Percentiles rank a stretch among this genome's conserved stretches.
Evolutionary conservation across 2,329 filamentous ascomycete genomes (phyloP).

Genomic region (Aspergillus spinulosporus): DNA sequence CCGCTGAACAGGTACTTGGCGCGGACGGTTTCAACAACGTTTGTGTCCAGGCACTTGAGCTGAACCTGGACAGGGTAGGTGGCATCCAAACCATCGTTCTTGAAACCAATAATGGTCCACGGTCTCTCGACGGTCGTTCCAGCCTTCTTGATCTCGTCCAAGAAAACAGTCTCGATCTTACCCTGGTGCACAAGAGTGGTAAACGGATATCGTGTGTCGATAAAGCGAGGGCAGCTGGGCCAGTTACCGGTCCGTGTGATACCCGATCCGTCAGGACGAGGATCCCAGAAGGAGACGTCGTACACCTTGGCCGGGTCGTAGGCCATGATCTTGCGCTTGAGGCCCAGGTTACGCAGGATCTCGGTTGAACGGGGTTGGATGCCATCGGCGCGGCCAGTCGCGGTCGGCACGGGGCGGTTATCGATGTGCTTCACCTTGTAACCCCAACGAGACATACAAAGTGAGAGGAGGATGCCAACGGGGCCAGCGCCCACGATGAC

Average conservation of each 20-base stretch:
- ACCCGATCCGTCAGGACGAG: conserved; percentile 51
- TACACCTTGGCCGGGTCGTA: conserved; percentile 83
- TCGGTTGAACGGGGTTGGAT: conserved; percentile 89
- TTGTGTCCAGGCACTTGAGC: conserved; percentile 74
- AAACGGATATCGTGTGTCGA: conserved; percentile 65
- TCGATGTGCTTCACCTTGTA: conserved; percentile 96
- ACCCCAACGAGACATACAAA: conserved; percentile 85
- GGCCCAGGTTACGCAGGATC: conserved; percentile 81
- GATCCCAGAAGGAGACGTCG: conserved; percentile 68
- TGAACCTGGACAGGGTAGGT: conserved; percentile 79
- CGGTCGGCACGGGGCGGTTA: conserved; percentile 80
- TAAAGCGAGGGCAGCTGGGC: conserved; percentile 85
- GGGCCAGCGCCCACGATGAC: conserved; percentile 90
- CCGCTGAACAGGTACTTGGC: conserved; percentile 65
- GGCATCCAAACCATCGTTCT: conserved; percentile 60
- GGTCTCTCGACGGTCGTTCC: conserved; percentile 58
- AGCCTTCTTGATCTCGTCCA: conserved; percentile 62
- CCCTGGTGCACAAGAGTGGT: conserved; percentile 64
- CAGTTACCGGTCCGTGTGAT: conserved; percentile 67
- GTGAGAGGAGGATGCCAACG: conserved; percentile 82
- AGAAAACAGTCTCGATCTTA: conserved; percentile 62
- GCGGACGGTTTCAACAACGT: conserved; percentile 63
- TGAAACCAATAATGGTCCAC: conserved; percentile 63
- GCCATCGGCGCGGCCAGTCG: conserved; percentile 83
- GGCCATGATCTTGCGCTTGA: conserved; percentile 86